phyloP scores from a whole-genome alignment of 495 filamentous ascomycete genomes.

The Neurospora pannonica region DNA sequence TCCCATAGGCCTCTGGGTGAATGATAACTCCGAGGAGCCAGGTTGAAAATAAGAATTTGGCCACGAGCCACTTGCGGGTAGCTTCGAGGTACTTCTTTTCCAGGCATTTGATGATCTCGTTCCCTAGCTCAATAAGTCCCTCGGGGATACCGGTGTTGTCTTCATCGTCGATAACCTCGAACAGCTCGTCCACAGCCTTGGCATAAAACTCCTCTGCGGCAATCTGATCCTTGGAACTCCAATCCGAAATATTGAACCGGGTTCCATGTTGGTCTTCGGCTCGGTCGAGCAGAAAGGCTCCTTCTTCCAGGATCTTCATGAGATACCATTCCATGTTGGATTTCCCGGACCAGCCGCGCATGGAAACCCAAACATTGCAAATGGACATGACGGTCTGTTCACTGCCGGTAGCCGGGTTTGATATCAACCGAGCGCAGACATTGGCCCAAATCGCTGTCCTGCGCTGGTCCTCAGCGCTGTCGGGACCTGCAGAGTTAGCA shows the following conservation, averaged over 20 bases:
- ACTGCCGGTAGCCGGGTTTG: slow-evolving; percentile 32
- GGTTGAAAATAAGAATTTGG: slow-evolving; percentile 85
- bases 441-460: slow-evolving; percentile 81
- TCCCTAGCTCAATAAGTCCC: slow-evolving; percentile 70
- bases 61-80: slow-evolving; percentile 69
- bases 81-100: slow-evolving; percentile 59
- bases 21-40: slow-evolving; percentile 78
- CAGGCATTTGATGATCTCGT: slow-evolving; percentile 70
- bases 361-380: slow-evolving; percentile 75
- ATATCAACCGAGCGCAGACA: slow-evolving; percentile 71
- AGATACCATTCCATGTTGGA: slow-evolving; percentile 87
- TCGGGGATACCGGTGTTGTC: slow-evolving; percentile 75
- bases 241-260: slow-evolving; percentile 55
- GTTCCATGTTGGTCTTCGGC: slow-evolving; percentile 59
- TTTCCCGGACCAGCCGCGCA: slow-evolving; percentile 81
- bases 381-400: slow-evolving; percentile 61
- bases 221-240: slow-evolving; percentile 59
- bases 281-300: slow-evolving; percentile 77
- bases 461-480: slow-evolving; percentile 63
- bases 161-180: slow-evolving; percentile 73
- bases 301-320: slow-evolving; percentile 86
- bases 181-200: slow-evolving; percentile 69
- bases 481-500: slow-evolving; percentile 71
- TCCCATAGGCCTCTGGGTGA: slow-evolving; percentile 81
- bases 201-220: slow-evolving; percentile 86